Evolutionary conservation across 1,284 basidiomycete genomes (phyloP).

Genomic region (Rhodotorula sp.): DNA sequence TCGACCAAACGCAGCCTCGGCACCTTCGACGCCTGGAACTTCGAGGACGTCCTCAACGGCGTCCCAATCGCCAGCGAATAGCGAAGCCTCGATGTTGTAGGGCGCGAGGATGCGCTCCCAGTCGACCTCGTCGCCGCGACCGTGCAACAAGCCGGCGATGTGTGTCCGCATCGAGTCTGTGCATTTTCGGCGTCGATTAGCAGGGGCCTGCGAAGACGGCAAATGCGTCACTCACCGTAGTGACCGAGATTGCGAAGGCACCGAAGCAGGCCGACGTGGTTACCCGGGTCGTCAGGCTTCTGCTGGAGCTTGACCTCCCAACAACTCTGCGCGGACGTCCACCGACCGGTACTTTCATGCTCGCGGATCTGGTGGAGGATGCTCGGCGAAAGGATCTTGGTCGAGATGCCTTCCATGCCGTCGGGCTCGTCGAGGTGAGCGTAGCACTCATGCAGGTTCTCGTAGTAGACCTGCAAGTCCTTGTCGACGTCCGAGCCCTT

Average conservation of each 20-base stretch:
- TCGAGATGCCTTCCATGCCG: slow-evolving; percentile 98
- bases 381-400: slow-evolving; percentile 81
- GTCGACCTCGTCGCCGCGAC: slow-evolving; percentile 64
- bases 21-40: slow-evolving; percentile 53
- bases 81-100: slow-evolving; percentile 90
- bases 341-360: slow-evolving; percentile 93
- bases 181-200: slow-evolving; percentile 2
- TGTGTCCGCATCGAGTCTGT: slow-evolving; percentile 93
- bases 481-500: slow-evolving; percentile 54
- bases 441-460: slow-evolving; percentile 93
- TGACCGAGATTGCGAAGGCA: slow-evolving; percentile 95
- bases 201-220: background rate
- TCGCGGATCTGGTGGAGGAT: slow-evolving; percentile 96
- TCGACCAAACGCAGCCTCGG: slow-evolving; percentile 75
- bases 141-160: slow-evolving; percentile 79
- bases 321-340: slow-evolving; percentile 98
- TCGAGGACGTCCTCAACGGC: slow-evolving; percentile 66
- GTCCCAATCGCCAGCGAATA: slow-evolving; percentile 92
- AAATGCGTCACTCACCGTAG: slow-evolving; percentile 66
- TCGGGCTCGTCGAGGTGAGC: slow-evolving; percentile 95
- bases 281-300: slow-evolving; percentile 80
- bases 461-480: slow-evolving; percentile 72
- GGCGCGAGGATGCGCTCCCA: slow-evolving; percentile 78
- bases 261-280: slow-evolving; percentile 84
- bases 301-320: slow-evolving; percentile 98